Conservation (phyloP, 495 filamentous ascomycete genomes). For the Penicillium cataractarum region DNA sequence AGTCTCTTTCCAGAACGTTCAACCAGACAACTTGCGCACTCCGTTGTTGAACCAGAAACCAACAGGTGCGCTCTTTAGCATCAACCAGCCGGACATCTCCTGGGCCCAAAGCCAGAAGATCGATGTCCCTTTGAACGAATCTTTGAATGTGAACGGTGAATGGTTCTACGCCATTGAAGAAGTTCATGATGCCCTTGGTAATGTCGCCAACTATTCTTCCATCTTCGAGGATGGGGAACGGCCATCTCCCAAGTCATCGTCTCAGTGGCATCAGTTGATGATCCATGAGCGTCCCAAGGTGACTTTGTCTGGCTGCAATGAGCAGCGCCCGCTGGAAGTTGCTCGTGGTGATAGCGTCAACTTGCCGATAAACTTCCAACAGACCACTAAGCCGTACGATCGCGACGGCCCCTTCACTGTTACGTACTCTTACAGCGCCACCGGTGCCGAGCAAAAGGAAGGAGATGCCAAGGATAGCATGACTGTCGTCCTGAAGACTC, state of each 20-base stretch:
- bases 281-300: constrained; percentile 85
- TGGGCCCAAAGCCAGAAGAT: constrained; percentile 82
- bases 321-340: constrained; percentile 77
- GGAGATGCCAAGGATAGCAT: constrained; percentile 54
- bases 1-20: constrained; percentile 85
- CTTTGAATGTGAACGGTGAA: constrained; percentile 70
- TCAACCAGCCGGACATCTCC: constrained; percentile 60
- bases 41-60: constrained; percentile 64
- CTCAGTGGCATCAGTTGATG: constrained; percentile 78
- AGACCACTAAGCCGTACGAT: constrained; percentile 56
- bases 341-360: constrained; percentile 68
- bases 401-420: constrained; percentile 48
- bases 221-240: constrained; percentile 61
- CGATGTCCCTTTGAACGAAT: constrained; percentile 83
- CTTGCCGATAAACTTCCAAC: constrained; percentile 74
- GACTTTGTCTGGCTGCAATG: constrained; percentile 72
- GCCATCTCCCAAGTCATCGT: constrained; percentile 52
- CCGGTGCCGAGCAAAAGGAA: constrained; percentile 61
- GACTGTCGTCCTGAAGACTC: constrained; percentile 40
- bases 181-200: constrained; percentile 87
- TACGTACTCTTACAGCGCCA: constrained; percentile 61
- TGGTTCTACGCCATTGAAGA: constrained; percentile 93
- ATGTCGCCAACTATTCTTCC: constrained; percentile 78
- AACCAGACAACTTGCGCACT: constrained; percentile 82
- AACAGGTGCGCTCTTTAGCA: constrained; percentile 57